A percentile compares a stretch with the other conserved stretches of the same genome.
phyloP scores from a whole-genome alignment of 768 basidiomycete genomes.

The Roridomyces roridus region DNA sequence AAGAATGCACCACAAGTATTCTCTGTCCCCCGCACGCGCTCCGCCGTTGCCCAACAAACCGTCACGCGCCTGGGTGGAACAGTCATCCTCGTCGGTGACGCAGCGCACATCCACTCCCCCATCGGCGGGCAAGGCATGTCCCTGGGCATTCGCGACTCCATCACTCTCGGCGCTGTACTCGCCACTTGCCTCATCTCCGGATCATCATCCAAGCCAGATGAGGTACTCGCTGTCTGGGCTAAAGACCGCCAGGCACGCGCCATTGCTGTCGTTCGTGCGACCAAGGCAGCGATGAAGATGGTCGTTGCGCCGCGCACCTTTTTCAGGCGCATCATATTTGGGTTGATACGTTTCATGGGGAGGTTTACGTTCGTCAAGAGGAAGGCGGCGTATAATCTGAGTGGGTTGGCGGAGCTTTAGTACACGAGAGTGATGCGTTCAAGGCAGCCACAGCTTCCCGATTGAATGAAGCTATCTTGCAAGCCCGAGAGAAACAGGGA shows the following conservation, averaged over 20 bases:
- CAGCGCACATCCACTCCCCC: slow-evolving; percentile 61
- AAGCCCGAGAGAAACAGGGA: no score
- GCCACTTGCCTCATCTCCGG: no score
- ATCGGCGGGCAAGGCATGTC: slow-evolving; percentile 66
- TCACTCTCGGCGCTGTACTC: slow-evolving; percentile 50
- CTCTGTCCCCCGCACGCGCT: slow-evolving; percentile 41
- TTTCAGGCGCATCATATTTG: no score
- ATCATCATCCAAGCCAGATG: slow-evolving; percentile 29
- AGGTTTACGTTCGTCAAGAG: background rate
- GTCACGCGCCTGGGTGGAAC: slow-evolving; percentile 35
- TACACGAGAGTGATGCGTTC: no score
- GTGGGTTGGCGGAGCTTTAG: background rate
- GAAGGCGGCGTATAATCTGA: background rate
- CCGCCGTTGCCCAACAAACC: slow-evolving; percentile 47
- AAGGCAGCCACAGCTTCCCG: no score
- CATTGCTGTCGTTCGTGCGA: slow-evolving; percentile 45
- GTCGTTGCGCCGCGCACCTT: slow-evolving; percentile 15
- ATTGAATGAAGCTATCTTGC: no score
- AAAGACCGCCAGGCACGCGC: slow-evolving; percentile 44
- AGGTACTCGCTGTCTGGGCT: slow-evolving; percentile 41
- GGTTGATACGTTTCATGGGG: background rate
- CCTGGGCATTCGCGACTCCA: slow-evolving; percentile 59
- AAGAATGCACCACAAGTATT: slow-evolving; percentile 44
- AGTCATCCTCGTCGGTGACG: slow-evolving; percentile 44
- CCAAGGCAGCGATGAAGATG: slow-evolving; percentile 38